Evolutionary conservation across 441 rosid genomes (phyloP).

Genomic region (Bocquillonia castaneifolia): DNA sequence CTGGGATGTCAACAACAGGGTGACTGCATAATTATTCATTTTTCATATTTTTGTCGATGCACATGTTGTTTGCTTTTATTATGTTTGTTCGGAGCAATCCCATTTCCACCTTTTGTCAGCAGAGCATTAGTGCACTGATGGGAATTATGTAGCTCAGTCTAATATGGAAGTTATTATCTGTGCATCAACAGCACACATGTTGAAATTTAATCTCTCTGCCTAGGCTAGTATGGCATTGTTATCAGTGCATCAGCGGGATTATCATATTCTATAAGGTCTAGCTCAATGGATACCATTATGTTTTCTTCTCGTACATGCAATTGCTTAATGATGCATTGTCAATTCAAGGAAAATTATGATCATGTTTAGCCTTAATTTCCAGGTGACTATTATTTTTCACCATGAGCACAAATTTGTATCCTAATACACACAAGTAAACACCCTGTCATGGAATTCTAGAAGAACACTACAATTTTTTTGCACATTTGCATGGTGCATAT

Average conservation of each 20-base stretch:
- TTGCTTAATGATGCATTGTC: background rate
- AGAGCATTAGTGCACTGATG: background rate
- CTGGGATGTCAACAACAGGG: background rate
- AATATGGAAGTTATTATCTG: background rate
- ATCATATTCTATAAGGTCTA: too few species aligned
- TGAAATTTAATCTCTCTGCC: too few species aligned
- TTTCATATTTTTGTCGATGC: slow-evolving; percentile 9
- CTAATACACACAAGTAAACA: background rate
- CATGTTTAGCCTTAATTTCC: background rate
- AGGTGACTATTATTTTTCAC: background rate
- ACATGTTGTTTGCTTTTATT: background rate
- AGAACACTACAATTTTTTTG: background rate
- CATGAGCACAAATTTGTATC: background rate
- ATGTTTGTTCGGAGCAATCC: background rate
- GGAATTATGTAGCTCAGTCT: background rate
- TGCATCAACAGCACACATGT: background rate
- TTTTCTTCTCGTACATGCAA: background rate
- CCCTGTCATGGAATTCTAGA: background rate
- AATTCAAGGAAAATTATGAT: background rate
- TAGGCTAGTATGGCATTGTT: too few species aligned
- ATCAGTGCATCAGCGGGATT: too few species aligned
- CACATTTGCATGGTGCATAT: background rate
- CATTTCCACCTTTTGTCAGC: background rate
- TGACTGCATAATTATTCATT: slow-evolving; percentile 1
- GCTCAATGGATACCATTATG: background rate